Evolutionary conservation across 345 rosid species (phyloP).

Genomic region (Nephelium lappaceum): DNA sequence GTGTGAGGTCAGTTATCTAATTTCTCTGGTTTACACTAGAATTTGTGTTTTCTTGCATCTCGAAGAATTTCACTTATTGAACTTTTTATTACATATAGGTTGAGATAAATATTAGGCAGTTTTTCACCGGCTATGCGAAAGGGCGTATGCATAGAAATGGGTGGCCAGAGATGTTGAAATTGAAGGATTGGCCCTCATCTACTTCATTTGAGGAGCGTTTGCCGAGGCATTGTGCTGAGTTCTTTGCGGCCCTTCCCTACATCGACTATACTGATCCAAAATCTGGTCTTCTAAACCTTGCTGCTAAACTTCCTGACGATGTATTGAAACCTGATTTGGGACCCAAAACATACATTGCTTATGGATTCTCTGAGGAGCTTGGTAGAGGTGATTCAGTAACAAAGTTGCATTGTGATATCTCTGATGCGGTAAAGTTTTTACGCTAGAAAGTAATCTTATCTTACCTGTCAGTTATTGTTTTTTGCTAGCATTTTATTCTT

Average conservation of each 20-base stretch:
- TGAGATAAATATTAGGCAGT: slow-evolving; percentile 51
- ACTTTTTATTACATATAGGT: slow-evolving; percentile 35
- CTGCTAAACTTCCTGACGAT: slow-evolving; percentile 35
- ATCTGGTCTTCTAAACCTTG: slow-evolving; percentile 49
- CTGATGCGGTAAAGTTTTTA: slow-evolving; percentile 55
- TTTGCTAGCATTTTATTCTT: background rate
- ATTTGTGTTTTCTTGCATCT: background rate
- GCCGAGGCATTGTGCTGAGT: slow-evolving; percentile 57
- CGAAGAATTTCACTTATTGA: background rate
- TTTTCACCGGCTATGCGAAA: slow-evolving; percentile 44
- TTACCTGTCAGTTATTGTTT: background rate
- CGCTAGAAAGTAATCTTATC: background rate
- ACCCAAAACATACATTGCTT: slow-evolving; percentile 60
- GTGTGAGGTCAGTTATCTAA: slow-evolving; percentile 43
- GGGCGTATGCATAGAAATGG: slow-evolving; percentile 14
- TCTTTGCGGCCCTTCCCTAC: slow-evolving; percentile 44
- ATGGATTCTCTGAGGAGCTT: slow-evolving; percentile 56
- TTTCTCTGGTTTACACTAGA: background rate
- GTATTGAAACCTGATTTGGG: slow-evolving; percentile 59
- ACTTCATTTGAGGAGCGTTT: slow-evolving; percentile 43
- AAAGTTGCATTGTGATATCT: slow-evolving; percentile 68
- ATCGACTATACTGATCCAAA: slow-evolving; percentile 53
- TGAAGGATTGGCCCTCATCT: slow-evolving; percentile 70
- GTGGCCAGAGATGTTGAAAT: slow-evolving; percentile 57
- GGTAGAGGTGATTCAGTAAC: slow-evolving; percentile 76